These are phyloP conservation scores for Avena eriantha DNA, from an alignment of 176 grass and related monocot species.

Conservation along the genomic window DNA sequence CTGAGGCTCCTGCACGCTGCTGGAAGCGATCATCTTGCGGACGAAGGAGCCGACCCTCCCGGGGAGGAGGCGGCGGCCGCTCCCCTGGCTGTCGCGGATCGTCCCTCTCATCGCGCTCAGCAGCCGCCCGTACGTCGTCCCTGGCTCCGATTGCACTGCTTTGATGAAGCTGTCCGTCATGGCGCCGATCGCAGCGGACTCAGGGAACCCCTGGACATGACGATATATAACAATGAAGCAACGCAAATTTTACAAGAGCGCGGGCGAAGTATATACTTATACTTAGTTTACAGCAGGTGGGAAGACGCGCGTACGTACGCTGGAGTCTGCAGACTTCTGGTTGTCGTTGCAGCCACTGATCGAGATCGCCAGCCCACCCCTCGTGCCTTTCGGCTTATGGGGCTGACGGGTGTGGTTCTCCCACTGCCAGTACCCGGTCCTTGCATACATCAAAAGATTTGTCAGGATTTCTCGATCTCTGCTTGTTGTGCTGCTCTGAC, in stretches of 20 bases:
- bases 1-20: slow-evolving; percentile 88
- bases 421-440: slow-evolving; percentile 81
- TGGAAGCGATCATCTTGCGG: slow-evolving; percentile 56
- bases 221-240: background rate
- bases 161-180: slow-evolving; percentile 95
- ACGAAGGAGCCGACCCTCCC: slow-evolving; percentile 72
- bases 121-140: slow-evolving; percentile 79
- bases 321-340: slow-evolving; percentile 50
- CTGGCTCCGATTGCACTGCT: slow-evolving; percentile 61
- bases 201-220: slow-evolving; percentile 51
- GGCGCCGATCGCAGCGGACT: slow-evolving; percentile 58
- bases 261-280: no score
- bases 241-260: background rate
- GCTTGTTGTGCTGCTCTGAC: no score
- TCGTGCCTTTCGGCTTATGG: slow-evolving; percentile 52
- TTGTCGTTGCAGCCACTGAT: slow-evolving; percentile 83
- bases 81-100: slow-evolving; percentile 57
- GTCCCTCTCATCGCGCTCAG: slow-evolving; percentile 67
- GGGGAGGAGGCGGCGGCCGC: slow-evolving; percentile 29
- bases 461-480: background rate
- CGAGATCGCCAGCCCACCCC: slow-evolving; percentile 75
- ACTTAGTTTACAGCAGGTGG: no score
- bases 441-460: slow-evolving; percentile 2
- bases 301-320: background rate
- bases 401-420: slow-evolving; percentile 59